phyloP scores from a whole-genome alignment of 371 early-diverging fungal genomes.

The Apophysomyces trapeziformis region DNA sequence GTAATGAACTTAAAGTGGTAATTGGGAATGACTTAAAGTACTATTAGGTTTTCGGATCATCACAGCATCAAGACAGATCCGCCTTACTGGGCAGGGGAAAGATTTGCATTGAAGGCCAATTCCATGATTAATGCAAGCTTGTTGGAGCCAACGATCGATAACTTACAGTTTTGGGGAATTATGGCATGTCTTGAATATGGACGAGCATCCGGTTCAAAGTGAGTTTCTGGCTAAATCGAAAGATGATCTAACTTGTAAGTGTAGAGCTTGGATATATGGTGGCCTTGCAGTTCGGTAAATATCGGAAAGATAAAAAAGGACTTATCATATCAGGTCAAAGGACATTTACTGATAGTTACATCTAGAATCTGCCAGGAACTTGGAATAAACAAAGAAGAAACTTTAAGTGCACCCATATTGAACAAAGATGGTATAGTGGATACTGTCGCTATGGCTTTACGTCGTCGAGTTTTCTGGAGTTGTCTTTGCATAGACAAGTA shows the following conservation, averaged over 20 bases:
- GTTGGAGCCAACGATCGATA: constrained; percentile 57
- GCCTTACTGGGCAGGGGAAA: constrained; percentile 53
- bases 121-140: constrained; percentile 45
- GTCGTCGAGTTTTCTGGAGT: constrained; percentile 65
- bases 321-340: background rate
- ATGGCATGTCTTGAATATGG: constrained; percentile 67
- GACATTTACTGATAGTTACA: background rate
- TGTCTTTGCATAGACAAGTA: constrained; percentile 57
- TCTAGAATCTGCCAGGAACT: constrained; percentile 52
- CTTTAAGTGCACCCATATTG: constrained; percentile 34
- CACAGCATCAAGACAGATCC: constrained; percentile 48
- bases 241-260: background rate
- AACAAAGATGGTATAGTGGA: constrained; percentile 41
- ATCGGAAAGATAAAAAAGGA: background rate
- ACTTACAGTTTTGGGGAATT: constrained; percentile 63
- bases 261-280: constrained; percentile 66
- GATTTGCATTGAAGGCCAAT: constrained; percentile 46
- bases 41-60: constrained; percentile 47
- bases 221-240: constrained; percentile 1
- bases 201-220: constrained; percentile 60
- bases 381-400: constrained; percentile 60
- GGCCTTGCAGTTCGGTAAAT: constrained; percentile 59
- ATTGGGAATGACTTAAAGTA: background rate
- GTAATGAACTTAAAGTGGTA: background rate
- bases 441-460: constrained; percentile 56